Evolutionary conservation across 2,329 filamentous ascomycete genomes (phyloP).

Genomic region (Calycina herbarum): DNA sequence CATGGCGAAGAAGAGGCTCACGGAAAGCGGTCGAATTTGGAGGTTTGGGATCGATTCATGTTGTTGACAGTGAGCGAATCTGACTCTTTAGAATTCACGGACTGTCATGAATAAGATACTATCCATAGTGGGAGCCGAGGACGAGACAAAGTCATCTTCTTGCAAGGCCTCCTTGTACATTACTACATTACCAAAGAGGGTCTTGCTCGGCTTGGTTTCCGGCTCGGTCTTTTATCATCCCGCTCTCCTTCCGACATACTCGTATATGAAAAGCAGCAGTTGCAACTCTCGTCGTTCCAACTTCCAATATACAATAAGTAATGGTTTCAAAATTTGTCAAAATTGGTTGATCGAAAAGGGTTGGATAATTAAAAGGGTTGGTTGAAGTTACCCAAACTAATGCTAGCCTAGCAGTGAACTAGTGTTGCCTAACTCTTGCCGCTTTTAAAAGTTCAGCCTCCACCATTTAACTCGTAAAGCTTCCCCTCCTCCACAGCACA

Average conservation of each 20-base stretch:
- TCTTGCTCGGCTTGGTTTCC: too few relatives aligned
- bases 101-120: too few relatives aligned
- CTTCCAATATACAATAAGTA: too few relatives aligned
- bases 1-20: not conserved
- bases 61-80: not conserved
- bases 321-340: too few relatives aligned
- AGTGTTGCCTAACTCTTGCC: not conserved
- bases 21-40: not conserved
- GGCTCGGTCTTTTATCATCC: too few relatives aligned
- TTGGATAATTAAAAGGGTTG: too few relatives aligned
- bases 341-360: too few relatives aligned
- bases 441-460: not conserved
- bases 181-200: not conserved
- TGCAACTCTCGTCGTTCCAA: too few relatives aligned
- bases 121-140: too few relatives aligned
- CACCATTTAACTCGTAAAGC: not conserved
- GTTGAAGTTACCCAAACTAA: not conserved
- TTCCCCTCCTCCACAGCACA: not conserved
- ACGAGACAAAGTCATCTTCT: not conserved
- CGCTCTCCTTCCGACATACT: too few relatives aligned
- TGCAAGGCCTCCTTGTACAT: slow-evolving; percentile 2
- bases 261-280: too few relatives aligned
- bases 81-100: too few relatives aligned
- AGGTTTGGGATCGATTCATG: not conserved
- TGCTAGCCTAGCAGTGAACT: not conserved